Conservation (phyloP, 177 flowering plant genomes). For the Vitis hybrid region DNA sequence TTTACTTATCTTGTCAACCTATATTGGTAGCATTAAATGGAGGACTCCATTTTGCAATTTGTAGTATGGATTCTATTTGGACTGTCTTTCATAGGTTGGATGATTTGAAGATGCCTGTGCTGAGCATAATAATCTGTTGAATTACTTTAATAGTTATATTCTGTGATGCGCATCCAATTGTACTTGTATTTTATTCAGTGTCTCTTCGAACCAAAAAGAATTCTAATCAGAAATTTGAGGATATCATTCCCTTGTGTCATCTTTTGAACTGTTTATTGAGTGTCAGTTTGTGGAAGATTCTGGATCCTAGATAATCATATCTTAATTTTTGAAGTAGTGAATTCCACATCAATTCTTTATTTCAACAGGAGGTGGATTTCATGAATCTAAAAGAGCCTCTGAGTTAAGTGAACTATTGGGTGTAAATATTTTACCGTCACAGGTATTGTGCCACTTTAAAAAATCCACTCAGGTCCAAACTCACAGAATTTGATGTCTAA, state of each 20-base stretch:
- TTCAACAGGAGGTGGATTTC: slow-evolving; percentile 58
- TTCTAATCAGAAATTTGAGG: background rate
- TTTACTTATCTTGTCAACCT: background rate
- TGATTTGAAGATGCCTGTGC: no score
- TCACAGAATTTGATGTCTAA: background rate
- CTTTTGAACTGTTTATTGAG: background rate
- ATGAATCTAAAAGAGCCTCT: slow-evolving; percentile 56
- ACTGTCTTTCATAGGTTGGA: no score
- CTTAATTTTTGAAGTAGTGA: background rate
- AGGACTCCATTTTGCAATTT: background rate
- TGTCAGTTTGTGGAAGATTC: background rate
- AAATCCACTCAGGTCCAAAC: background rate
- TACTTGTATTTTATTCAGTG: background rate
- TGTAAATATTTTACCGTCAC: slow-evolving; percentile 40
- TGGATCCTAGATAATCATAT: background rate
- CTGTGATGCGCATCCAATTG: no score
- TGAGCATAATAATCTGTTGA: no score
- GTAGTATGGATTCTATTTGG: no score
- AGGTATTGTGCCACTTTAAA: slow-evolving; percentile 32
- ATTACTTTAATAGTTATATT: no score
- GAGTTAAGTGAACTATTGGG: slow-evolving; percentile 49
- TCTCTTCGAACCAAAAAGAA: background rate
- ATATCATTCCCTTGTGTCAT: background rate
- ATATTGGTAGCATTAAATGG: background rate
- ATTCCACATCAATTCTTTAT: background rate